phyloP scores from a whole-genome alignment of 2,329 filamentous ascomycete genomes.

The Zopfia rhizophila region DNA sequence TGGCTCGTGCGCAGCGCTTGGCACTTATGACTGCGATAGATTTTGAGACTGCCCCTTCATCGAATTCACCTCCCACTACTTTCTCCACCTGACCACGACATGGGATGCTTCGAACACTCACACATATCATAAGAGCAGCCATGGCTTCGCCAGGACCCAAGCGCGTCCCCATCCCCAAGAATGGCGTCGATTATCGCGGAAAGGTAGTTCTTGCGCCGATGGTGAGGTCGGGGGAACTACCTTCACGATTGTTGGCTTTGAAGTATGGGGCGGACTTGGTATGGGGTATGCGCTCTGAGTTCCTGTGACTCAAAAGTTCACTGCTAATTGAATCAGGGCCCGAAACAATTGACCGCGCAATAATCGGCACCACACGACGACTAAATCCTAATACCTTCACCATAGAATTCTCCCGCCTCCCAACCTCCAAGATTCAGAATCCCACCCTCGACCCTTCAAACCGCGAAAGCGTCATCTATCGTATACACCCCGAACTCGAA shows the following conservation, averaged over 20 bases:
- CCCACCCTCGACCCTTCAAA: conserved; percentile 65
- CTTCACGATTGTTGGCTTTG: conserved; percentile 85
- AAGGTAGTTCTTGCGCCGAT: conserved; percentile 97
- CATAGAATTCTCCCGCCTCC: conserved; percentile 83
- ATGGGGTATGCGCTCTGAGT: conserved; percentile 72
- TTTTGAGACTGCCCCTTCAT: no score
- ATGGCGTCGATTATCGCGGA: conserved; percentile 92
- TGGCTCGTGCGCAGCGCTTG: no score
- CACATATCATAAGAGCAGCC: conserved; percentile 36
- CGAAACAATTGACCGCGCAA: conserved; percentile 90
- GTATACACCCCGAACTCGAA: conserved; percentile 82
- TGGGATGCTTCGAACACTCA: conserved; percentile 54
- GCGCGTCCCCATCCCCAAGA: conserved; percentile 83
- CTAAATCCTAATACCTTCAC: conserved; percentile 80
- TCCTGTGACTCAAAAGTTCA: conserved; percentile 5
- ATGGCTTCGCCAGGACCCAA: conserved; percentile 52
- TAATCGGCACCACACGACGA: conserved; percentile 85
- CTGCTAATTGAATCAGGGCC: conserved; percentile 67
- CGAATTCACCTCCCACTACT: no score
- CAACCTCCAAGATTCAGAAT: conserved; percentile 75
- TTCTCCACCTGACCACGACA: no score
- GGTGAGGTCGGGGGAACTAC: conserved; percentile 96
- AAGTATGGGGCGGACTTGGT: conserved; percentile 97
- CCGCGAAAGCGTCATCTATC: conserved; percentile 78
- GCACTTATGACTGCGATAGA: no score